phyloP scores from a whole-genome alignment of 163 green algal species.

The Scenedesmus sp. region DNA sequence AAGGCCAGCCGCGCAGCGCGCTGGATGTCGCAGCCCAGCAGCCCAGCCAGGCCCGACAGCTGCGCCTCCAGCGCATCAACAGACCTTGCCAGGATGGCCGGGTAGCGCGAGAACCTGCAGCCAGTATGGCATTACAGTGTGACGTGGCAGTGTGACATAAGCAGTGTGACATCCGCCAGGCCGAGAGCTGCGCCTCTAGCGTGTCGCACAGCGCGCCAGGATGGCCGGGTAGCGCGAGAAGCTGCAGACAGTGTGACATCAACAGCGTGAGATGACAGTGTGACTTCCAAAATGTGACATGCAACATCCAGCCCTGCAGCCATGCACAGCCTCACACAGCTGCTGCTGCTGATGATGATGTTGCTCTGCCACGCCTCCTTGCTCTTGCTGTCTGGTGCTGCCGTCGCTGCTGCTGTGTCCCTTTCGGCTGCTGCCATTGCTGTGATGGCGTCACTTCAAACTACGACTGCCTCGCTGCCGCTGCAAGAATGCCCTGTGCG shows the following conservation, averaged over 20 bases:
- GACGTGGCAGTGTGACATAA: not conserved
- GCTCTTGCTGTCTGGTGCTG: too few species aligned
- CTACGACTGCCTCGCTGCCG: not conserved
- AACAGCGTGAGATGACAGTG: not conserved
- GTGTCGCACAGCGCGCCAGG: conserved; percentile 32
- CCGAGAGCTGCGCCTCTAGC: conserved; percentile 32
- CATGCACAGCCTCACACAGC: not conserved
- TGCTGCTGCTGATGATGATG: not conserved
- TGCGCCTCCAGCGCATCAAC: conserved; percentile 47
- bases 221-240: conserved; percentile 45
- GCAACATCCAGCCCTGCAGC: not conserved
- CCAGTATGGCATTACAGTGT: not conserved
- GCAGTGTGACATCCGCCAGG: not conserved
- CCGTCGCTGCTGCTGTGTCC: too few species aligned
- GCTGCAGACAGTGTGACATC: not conserved
- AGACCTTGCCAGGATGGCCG: conserved; percentile 26
- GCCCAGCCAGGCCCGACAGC: conserved; percentile 19
- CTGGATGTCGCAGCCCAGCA: conserved; percentile 45
- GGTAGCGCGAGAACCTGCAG: conserved; percentile 44
- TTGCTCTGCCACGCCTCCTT: too few species aligned
- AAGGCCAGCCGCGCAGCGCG: conserved; percentile 41
- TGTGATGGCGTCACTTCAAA: too few species aligned
- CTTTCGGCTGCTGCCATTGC: too few species aligned
- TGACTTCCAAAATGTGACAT: not conserved
- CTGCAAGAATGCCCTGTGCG: not conserved